A percentile compares a stretch with the other conserved stretches of the same genome.
These are phyloP conservation scores for Talaromyces sp. DNA, from an alignment of 2,329 filamentous ascomycete species.

Conservation along the genomic window DNA sequence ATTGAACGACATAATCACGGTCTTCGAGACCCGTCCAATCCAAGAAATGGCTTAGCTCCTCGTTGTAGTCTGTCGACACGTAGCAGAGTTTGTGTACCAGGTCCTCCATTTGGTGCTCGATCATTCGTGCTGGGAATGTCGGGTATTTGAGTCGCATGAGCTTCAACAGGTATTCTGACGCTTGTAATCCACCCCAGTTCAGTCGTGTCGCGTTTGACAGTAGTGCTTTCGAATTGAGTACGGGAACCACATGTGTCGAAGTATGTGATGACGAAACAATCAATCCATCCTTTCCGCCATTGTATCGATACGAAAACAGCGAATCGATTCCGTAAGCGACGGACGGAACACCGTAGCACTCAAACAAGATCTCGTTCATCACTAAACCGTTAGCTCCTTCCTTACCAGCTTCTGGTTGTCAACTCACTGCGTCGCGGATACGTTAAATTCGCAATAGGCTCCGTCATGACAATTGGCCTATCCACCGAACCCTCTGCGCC, in stretches of 20 bases:
- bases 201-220: constrained; percentile 81
- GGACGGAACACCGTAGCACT: constrained; percentile 87
- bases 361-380: constrained; percentile 97
- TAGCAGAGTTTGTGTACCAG: constrained; percentile 89
- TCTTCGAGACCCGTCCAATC: constrained; percentile 93
- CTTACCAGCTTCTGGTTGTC: background rate
- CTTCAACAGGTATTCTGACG: constrained; percentile 85
- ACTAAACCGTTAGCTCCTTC: constrained; percentile 49
- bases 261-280: constrained; percentile 91
- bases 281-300: constrained; percentile 79
- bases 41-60: constrained; percentile 71
- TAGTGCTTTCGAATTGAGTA: constrained; percentile 79
- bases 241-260: constrained; percentile 91
- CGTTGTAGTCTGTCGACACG: constrained; percentile 76
- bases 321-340: constrained; percentile 94
- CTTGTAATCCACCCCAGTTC: constrained; percentile 92
- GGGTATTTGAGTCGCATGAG: constrained; percentile 89
- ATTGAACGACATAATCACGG: constrained; percentile 83
- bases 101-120: constrained; percentile 78
- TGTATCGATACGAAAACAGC: constrained; percentile 91
- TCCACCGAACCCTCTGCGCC: constrained; percentile 69
- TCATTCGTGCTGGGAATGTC: constrained; percentile 80
- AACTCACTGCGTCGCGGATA: constrained; percentile 82
- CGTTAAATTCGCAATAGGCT: constrained; percentile 83
- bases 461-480: constrained; percentile 89